These are phyloP conservation scores for Zea luxurians DNA, from an alignment of 176 grass and related monocot genomes.

Conservation along the genomic window DNA sequence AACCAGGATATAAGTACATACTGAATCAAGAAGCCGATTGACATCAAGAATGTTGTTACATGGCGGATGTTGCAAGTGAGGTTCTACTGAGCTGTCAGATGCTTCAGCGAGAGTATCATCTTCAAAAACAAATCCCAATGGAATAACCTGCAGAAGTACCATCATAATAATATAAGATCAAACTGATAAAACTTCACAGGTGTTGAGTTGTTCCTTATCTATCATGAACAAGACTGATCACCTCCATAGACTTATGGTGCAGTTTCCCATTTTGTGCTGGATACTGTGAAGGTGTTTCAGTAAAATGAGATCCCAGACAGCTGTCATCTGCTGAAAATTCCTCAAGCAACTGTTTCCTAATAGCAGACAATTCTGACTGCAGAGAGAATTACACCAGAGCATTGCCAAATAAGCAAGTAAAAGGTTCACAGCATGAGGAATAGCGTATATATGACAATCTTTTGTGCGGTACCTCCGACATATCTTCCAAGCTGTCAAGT, in stretches of 20 bases:
- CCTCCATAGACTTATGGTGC: slow-evolving; percentile 62
- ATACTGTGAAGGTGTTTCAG: slow-evolving; percentile 49
- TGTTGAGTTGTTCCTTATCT: slow-evolving; percentile 7
- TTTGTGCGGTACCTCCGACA: slow-evolving; percentile 58
- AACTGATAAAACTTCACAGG: neutral
- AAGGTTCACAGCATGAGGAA: neutral
- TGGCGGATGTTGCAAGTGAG: slow-evolving; percentile 30
- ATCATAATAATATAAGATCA: slow-evolving; percentile 39
- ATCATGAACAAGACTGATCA: slow-evolving; percentile 34
- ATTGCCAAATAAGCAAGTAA: slow-evolving; percentile 11
- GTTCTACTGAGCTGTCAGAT: slow-evolving; percentile 51
- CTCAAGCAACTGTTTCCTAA: slow-evolving; percentile 77
- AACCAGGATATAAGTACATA: slow-evolving; percentile 36
- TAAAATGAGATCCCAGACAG: slow-evolving; percentile 65
- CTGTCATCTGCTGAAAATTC: slow-evolving; percentile 79
- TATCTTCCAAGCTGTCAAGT: slow-evolving; percentile 58
- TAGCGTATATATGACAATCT: neutral
- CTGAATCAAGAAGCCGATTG: slow-evolving; percentile 76
- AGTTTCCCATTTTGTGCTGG: slow-evolving; percentile 29
- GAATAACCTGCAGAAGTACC: slow-evolving; percentile 59
- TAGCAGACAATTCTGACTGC: slow-evolving; percentile 61
- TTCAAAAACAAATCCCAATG: slow-evolving; percentile 62
- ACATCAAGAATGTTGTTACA: slow-evolving; percentile 61
- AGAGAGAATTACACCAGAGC: slow-evolving; percentile 25
- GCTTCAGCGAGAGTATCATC: slow-evolving; percentile 72